Conservation (phyloP, 768 basidiomycete species). For the Amanita pseudoporphyria region DNA sequence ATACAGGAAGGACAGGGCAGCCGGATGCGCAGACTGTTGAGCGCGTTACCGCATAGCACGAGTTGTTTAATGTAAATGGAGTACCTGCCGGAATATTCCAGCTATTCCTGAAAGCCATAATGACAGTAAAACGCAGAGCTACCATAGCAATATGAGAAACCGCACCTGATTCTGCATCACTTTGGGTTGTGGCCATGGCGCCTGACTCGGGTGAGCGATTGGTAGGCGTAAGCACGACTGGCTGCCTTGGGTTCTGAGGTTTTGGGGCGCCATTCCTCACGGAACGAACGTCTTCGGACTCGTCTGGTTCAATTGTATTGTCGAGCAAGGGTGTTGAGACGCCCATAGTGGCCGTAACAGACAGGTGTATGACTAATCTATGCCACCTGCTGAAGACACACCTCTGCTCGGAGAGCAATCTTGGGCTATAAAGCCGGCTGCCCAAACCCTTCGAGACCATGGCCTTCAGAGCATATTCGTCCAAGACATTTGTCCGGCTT, state of each 20-base stretch:
- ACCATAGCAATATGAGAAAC: slow-evolving; percentile 5
- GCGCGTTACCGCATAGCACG: slow-evolving; percentile 3
- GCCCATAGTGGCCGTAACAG: slow-evolving; percentile 35
- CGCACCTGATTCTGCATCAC: slow-evolving; percentile 73
- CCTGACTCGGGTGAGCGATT: slow-evolving; percentile 25
- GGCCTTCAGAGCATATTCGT: slow-evolving; percentile 3
- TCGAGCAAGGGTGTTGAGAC: slow-evolving; percentile 56
- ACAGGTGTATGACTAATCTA: background rate
- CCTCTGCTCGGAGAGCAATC: slow-evolving; percentile 4
- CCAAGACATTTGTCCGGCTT: slow-evolving; percentile 2
- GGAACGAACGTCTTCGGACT: slow-evolving; percentile 29
- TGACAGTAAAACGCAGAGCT: slow-evolving; percentile 4
- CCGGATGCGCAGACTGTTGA: slow-evolving; percentile 68
- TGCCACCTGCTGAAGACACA: background rate
- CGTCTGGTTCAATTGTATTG: slow-evolving; percentile 85
- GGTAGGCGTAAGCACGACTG: slow-evolving; percentile 52
- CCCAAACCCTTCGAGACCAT: slow-evolving; percentile 1
- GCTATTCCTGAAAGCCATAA: slow-evolving; percentile 39
- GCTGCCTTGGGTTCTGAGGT: slow-evolving; percentile 20
- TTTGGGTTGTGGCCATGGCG: slow-evolving; percentile 42
- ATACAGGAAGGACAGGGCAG: slow-evolving; percentile 84
- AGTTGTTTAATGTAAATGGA: slow-evolving; percentile 1
- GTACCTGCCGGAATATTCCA: slow-evolving; percentile 71
- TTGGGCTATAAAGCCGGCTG: slow-evolving; percentile 4
- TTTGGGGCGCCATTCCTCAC: slow-evolving; percentile 25